Evolutionary conservation across 73 alveolate species (phyloP), one percentile per base, ranked within the genome.

Genomic region (Paraurostyla sp.): DNA sequence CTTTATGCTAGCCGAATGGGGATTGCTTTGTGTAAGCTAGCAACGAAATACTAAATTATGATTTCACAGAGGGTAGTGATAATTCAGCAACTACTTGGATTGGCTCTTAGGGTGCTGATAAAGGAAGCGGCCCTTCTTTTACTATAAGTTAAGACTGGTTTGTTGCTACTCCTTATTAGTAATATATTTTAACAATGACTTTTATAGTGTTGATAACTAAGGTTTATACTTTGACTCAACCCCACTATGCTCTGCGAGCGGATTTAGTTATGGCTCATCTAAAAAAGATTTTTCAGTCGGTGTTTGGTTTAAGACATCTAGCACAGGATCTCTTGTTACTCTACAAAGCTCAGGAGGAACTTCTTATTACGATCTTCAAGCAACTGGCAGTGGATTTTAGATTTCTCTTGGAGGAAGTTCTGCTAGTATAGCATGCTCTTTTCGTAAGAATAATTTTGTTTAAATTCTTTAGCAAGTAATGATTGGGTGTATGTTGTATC

Each of bases 141-240:
- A 73, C 86, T 46, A 1, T 73, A 45, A 50, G 71, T 46, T 3
- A 73, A 36, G 86, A 73, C 46, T 73, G 86, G 86, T 48, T 73
- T 43, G 86, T 48, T 1, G 51, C 9, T 29, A 45, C 86, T 33
- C 86, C 86, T 27, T 73, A 73, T 36, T 73, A 73, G 86, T 73
- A 73, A 42, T 23, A 13, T 9, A 2, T 15, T 13, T 73, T 23
- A 43, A 18, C 0, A 9, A 3, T 33, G 23, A 23, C 41, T 35
- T 43, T 2, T 73, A 43, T 73, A 73, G 86, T 73, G 86, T 73
- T 73, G 86, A 73, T 29, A 49, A 73, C 52, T 36, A 73, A 32
- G 86, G 86, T 16, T 49, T 73, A 13, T 48, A 73, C 33, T 73
- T 15, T 73, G 86, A 73, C 27, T 16, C 9, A 18, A 25, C 50